A percentile compares a stretch with the other conserved stretches of the same genome.
Conservation (phyloP, 2,329 filamentous ascomycete genomes). For the Pseudogymnoascus sp. region DNA sequence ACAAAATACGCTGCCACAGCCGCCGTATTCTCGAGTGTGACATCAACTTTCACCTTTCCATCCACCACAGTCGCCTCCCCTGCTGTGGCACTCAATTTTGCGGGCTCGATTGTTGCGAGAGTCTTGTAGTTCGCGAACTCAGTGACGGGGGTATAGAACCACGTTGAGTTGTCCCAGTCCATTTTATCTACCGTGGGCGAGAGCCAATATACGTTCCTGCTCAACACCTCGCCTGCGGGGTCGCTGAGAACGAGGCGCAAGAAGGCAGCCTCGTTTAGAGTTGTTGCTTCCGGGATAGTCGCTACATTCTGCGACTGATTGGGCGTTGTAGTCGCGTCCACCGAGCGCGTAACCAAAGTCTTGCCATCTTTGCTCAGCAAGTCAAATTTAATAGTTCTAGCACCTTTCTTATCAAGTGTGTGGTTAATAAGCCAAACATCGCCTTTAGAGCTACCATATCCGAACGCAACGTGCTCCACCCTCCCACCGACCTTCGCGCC, state of each 20-base stretch:
- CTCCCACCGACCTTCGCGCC: constrained; percentile 47
- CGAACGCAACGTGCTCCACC: constrained; percentile 47
- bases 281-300: constrained; percentile 27
- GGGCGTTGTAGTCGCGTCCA: constrained; percentile 34
- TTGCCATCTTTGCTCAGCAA: constrained; percentile 43
- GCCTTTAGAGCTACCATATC: constrained; percentile 37
- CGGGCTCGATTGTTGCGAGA: constrained; percentile 35
- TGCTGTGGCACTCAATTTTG: constrained; percentile 31
- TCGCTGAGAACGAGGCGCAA: constrained; percentile 43
- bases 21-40: constrained; percentile 46
- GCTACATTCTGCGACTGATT: constrained; percentile 38
- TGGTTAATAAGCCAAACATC: constrained; percentile 49
- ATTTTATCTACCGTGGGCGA: constrained; percentile 40
- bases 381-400: constrained; percentile 41
- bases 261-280: constrained; percentile 39
- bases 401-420: constrained; percentile 33
- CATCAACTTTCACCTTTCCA: constrained; percentile 19
- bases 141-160: constrained; percentile 52
- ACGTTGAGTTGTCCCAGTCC: constrained; percentile 50
- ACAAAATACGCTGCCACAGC: constrained; percentile 51
- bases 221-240: constrained; percentile 31
- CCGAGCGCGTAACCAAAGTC: constrained; percentile 29
- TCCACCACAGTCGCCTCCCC: constrained; percentile 4
- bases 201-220: constrained; percentile 56
- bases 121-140: constrained; percentile 42